A percentile compares a stretch with the other conserved stretches of the same genome.
Conservation (phyloP, 208 protist species). For the Leishmania guyanensis region DNA sequence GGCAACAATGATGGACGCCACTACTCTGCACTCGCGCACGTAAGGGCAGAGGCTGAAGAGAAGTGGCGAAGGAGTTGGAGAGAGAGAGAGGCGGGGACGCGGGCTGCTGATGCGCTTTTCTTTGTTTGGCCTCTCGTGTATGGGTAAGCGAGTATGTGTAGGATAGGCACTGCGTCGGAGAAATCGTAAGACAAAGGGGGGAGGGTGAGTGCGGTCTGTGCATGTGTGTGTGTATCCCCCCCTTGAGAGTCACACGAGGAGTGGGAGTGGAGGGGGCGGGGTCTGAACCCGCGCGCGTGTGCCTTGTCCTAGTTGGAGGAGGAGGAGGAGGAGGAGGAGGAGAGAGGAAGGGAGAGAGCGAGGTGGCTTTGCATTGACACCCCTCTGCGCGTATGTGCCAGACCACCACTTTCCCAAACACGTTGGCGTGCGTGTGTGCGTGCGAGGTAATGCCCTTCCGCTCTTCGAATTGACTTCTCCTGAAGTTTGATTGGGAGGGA, state of each 20-base stretch:
- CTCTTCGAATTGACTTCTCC: background rate
- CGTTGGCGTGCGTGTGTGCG: background rate
- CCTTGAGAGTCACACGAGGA: background rate
- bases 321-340: background rate
- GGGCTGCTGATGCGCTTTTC: background rate
- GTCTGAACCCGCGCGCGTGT: background rate
- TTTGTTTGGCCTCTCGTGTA: background rate
- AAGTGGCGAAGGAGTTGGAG: background rate
- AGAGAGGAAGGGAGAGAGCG: background rate
- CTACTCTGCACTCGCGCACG: background rate
- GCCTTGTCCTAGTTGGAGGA: background rate
- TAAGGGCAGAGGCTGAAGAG: background rate
- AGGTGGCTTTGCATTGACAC: background rate
- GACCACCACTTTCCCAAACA: background rate
- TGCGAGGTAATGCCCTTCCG: background rate
- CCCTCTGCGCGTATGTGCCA: background rate
- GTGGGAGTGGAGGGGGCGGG: background rate
- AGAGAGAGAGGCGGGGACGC: background rate
- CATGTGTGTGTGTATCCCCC: background rate
- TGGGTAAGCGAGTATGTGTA: background rate
- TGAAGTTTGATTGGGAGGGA: background rate
- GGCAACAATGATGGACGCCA: background rate
- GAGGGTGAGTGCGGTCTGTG: background rate
- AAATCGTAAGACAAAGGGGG: background rate
- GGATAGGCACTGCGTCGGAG: background rate